These are phyloP conservation scores for Saprolegnia diclina DNA, from an alignment of 352 stramenopile species.

Conservation along the genomic window DNA sequence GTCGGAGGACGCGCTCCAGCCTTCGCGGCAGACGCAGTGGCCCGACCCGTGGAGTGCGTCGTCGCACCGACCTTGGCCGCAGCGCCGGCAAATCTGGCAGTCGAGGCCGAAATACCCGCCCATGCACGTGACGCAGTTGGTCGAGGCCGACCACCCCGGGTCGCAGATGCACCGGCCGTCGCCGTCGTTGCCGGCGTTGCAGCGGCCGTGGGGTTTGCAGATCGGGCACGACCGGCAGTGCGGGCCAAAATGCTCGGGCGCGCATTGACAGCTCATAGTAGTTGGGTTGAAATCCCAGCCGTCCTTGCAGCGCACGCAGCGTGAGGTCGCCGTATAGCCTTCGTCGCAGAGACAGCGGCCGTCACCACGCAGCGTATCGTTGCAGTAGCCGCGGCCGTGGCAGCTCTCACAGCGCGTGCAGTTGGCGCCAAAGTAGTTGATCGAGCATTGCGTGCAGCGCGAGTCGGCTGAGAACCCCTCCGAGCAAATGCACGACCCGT, in stretches of 20 bases:
- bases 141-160: constrained; percentile 78
- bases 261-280: constrained; percentile 82
- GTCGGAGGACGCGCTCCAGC: constrained; percentile 65
- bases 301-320: constrained; percentile 73
- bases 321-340: constrained; percentile 66
- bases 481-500: constrained; percentile 73
- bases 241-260: constrained; percentile 68
- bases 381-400: constrained; percentile 76
- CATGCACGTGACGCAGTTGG: constrained; percentile 86
- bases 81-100: constrained; percentile 68
- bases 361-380: constrained; percentile 59
- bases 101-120: constrained; percentile 68
- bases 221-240: constrained; percentile 81
- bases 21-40: constrained; percentile 74
- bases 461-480: constrained; percentile 70
- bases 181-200: constrained; percentile 72
- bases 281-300: constrained; percentile 85
- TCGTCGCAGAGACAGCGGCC: constrained; percentile 78
- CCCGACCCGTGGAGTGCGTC: constrained; percentile 69
- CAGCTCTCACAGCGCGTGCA: constrained; percentile 76
- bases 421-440: constrained; percentile 63
- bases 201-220: constrained; percentile 75
- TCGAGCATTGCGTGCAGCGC: constrained; percentile 67
- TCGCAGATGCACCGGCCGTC: constrained; percentile 82
- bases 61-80: constrained; percentile 70